A percentile compares a stretch with the other conserved stretches of the same genome.
phyloP scores from a whole-genome alignment of 257 asterid genomes.

The Capsicum chinense region DNA sequence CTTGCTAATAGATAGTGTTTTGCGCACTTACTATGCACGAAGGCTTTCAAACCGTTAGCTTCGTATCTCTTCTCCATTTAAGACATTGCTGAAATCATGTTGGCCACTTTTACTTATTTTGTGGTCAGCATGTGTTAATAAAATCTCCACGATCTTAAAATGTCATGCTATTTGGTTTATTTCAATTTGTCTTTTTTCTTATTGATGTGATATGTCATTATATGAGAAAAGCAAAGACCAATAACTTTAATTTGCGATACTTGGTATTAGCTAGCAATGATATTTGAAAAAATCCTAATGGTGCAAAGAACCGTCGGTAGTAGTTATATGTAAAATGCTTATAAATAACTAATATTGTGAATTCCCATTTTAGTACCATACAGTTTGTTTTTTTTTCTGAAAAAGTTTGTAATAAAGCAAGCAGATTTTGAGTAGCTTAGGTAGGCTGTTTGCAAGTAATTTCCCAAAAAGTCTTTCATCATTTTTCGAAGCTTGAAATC shows the following conservation, averaged over 20 bases:
- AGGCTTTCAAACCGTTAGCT: conserved; percentile 6
- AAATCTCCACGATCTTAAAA: background rate
- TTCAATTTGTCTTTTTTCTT: background rate
- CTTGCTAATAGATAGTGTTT: conserved; percentile 6
- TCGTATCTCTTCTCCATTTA: background rate
- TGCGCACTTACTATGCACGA: conserved; percentile 21
- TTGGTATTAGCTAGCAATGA: background rate
- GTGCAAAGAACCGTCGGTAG: conserved; percentile 3
- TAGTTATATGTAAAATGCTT: background rate
- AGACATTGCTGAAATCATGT: conserved; percentile 20
- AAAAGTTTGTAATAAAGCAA: background rate
- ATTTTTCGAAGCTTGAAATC: background rate
- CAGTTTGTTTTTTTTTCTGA: no score
- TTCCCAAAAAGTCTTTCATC: background rate
- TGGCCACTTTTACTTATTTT: conserved; percentile 17
- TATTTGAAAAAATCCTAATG: background rate
- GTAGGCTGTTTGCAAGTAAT: background rate
- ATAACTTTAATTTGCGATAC: background rate
- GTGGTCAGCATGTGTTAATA: background rate
- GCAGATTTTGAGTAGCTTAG: background rate
- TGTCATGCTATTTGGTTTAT: conserved; percentile 14
- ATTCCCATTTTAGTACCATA: background rate
- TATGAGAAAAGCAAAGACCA: background rate
- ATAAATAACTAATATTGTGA: background rate
- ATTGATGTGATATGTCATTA: conserved; percentile 14